Conservation (phyloP, 2,329 filamentous ascomycete genomes). For the Byssoonygena ceratinophila region DNA sequence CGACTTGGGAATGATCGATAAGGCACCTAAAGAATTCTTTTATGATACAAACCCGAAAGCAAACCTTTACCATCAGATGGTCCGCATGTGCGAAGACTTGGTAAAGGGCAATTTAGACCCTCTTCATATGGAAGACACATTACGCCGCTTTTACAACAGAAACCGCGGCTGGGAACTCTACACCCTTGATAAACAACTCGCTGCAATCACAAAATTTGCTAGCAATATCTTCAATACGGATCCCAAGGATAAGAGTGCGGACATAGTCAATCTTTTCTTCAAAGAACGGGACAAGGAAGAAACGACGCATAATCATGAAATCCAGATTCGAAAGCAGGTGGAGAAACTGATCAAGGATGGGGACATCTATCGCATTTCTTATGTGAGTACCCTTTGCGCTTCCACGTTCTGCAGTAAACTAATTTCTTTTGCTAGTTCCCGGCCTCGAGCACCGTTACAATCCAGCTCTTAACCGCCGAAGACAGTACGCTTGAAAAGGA, state of each 20-base stretch:
- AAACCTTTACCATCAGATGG: constrained; percentile 74
- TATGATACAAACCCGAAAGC: constrained; percentile 51
- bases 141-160: constrained; percentile 83
- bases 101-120: constrained; percentile 74
- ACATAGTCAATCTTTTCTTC: constrained; percentile 80
- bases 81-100: constrained; percentile 77
- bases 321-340: constrained; percentile 80
- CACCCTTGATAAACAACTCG: constrained; percentile 79
- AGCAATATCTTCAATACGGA: constrained; percentile 76
- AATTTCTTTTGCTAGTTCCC: constrained; percentile 46
- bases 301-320: constrained; percentile 81
- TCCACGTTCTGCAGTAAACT: constrained; percentile 6
- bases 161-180: constrained; percentile 80
- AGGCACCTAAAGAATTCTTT: constrained; percentile 65
- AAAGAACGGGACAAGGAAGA: constrained; percentile 69
- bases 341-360: constrained; percentile 88
- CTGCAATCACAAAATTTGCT: constrained; percentile 68
- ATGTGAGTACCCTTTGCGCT: constrained; percentile 52
- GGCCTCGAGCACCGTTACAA: constrained; percentile 54
- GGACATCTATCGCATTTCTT: constrained; percentile 81
- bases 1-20: constrained; percentile 73
- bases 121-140: constrained; percentile 72
- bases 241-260: constrained; percentile 82
- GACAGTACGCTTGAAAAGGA: constrained; percentile 68
- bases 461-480: constrained; percentile 79